Base-by-base conservation (phyloP, 2,329 filamentous ascomycete species). In the Penicillium thymicola region DNA sequence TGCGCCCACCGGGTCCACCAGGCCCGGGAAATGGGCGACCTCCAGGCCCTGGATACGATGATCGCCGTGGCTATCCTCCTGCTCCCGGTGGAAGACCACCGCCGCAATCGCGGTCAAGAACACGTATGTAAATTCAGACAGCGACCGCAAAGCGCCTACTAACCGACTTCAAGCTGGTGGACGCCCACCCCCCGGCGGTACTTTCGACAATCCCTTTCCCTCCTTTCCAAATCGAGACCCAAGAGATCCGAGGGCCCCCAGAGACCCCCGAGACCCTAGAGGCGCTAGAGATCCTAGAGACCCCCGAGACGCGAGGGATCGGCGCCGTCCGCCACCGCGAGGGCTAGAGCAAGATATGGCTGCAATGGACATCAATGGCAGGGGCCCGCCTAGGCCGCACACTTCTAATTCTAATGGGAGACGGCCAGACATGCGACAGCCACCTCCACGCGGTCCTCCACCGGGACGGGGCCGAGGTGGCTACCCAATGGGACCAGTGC, bases 131-230 rank as follows among this genome's bases (percentile, higher is more conserved):
- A 57, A 49, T 18, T 16, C 47, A 42, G 18, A 27, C 28, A 41
- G 25, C 51, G 21, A 38, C 25, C 30, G 51, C 23, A 38, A 42
- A 34, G 23, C 18, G 28, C 13, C 30, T 23, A 44, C 54, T 65
- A 56, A 65, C 37, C 42, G 16, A 14, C 49, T 38, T 38, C 18
- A 55, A 66, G 46, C 62, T 37, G 47, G 59, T 47, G 65, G 48
- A 47, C 65, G 63, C 49, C 62, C 63, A 36, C 74, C 72, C 4
- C 70, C 70, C 46, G 77, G 34, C 72, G 76, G 43, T 70, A 73
- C 72, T 28, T 81, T 75, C 70, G 81, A 83, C 55, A 79, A 77
- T 60, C 80, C 80, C 3, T 82, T 82, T 54, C 79, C 80, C 27
- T 66, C 73, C 5, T 80, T 70, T 59, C 74, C 64, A 45, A 43